phyloP scores from a whole-genome alignment of 2,329 filamentous ascomycete genomes.

The Cyphellophora attinorum region DNA sequence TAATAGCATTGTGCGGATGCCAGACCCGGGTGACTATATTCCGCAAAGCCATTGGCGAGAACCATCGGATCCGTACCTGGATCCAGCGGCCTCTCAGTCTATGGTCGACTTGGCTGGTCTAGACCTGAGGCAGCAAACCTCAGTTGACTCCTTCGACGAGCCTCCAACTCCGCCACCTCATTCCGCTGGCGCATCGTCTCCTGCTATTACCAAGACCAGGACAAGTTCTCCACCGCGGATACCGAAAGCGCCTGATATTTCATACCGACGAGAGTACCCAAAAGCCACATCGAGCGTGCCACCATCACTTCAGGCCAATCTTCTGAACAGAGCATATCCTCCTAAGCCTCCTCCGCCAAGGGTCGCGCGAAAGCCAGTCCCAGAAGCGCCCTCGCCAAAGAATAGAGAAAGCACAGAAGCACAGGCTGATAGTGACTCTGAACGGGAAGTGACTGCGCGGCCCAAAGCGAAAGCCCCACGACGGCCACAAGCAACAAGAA shows the following conservation, averaged over 20 bases:
- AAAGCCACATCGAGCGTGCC: constrained; percentile 1
- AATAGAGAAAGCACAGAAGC: no score
- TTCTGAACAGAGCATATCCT: background rate
- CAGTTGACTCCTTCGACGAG: no score
- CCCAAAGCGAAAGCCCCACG: no score
- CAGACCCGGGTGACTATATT: constrained; percentile 13
- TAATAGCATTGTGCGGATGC: constrained; percentile 4
- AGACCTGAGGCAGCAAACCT: no score
- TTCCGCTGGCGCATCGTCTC: constrained; percentile 3
- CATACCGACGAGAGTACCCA: background rate
- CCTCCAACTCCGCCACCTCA: constrained; percentile 10
- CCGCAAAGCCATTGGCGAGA: background rate
- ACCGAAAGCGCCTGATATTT: constrained; percentile 13
- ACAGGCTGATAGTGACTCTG: no score
- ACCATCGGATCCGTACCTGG: background rate
- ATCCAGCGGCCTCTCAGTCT: no score
- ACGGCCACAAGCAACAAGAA: constrained; percentile 17
- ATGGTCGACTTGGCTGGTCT: no score
- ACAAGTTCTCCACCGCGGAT: constrained; percentile 11
- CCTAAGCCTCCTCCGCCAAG: background rate
- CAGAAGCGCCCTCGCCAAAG: no score
- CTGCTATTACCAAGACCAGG: constrained; percentile 5
- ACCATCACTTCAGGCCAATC: constrained; percentile 4
- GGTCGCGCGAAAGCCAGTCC: no score
- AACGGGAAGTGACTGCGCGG: no score